Evolutionary conservation across 2,329 filamentous ascomycete species (phyloP), one percentile per base, ranked within the genome.

Genomic region (Aspergillus sp.): DNA sequence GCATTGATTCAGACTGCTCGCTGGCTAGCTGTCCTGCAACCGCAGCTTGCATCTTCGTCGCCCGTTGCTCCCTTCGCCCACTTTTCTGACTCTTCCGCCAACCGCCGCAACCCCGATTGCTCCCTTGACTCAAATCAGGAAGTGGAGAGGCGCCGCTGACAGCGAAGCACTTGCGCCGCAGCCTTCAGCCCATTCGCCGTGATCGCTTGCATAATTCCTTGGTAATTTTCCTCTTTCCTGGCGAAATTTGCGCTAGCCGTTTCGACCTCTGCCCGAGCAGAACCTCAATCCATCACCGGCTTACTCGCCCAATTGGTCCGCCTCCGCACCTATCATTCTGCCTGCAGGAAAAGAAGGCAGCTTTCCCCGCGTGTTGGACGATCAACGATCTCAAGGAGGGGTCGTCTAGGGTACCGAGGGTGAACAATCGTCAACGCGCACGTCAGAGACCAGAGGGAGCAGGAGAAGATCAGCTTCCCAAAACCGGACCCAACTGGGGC

Each of bases 321-420:
- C 56, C 61, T 64, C 54, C 55, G 55, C 63, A 65, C 61, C 57
- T 48, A 54, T 51, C 60, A 50, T 54, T 56, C 56, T 56, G 56
- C 57, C 47, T 64, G 64, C 61, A 64, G 62, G 55, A 38, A 17
- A 57, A 57, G 53, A 56, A 42, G 40, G 40, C 63, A 68, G 65
- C 64, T 67, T 69, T 61, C 67, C 65, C 67, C 64, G 64, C 67
- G 63, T 56, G 63, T 54, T 55, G 62, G 55, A 61, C 61, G 64
- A 69, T 68, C 65, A 56, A 59, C 65, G 52, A 56, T 49, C 57
- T 50, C 49, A 64, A 62, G 19, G 63, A 65, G 62, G 63, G 61
- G 59, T 62, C 52, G 53, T 50, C 57, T 30, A 30, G 26, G 26
- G 10, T 30, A 30, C 26, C 26, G 26, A 30, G 26, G 26, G 26